Evolutionary conservation across 2,329 filamentous ascomycete genomes (phyloP).

Genomic region (Paracoccidioides lutzii): DNA sequence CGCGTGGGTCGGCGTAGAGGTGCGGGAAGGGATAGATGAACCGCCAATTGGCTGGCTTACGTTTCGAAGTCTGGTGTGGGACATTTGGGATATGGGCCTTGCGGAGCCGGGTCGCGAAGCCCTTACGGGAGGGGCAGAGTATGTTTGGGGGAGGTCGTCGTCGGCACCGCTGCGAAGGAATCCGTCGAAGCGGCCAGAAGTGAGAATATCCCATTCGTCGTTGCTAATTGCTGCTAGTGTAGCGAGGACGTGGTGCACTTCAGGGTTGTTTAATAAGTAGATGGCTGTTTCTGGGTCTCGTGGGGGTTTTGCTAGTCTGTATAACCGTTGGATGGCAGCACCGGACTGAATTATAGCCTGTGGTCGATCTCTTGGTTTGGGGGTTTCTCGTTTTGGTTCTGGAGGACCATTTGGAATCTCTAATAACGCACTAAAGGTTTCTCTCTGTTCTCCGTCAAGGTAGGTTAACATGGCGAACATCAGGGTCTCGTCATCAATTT

Average conservation of each 20-base stretch:
- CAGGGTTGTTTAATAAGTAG: slow-evolving; percentile 70
- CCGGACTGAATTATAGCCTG: slow-evolving; percentile 64
- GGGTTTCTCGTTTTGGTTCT: slow-evolving; percentile 52
- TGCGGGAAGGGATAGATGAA: slow-evolving; percentile 35
- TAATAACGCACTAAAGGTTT: slow-evolving; percentile 70
- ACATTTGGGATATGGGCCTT: slow-evolving; percentile 13
- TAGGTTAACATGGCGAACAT: slow-evolving; percentile 89
- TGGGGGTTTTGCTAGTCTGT: slow-evolving; percentile 58
- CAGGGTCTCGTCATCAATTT: slow-evolving; percentile 87
- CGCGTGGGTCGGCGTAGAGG: slow-evolving; percentile 46
- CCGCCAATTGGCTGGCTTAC: slow-evolving; percentile 28
- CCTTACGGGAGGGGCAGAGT: slow-evolving; percentile 20
- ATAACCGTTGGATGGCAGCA: slow-evolving; percentile 70
- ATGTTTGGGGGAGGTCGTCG: slow-evolving; percentile 23
- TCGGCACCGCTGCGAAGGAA: slow-evolving; percentile 92
- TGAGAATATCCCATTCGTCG: slow-evolving; percentile 93
- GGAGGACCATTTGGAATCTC: slow-evolving; percentile 43
- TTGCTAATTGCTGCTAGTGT: slow-evolving; percentile 78
- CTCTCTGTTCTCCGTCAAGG: slow-evolving; percentile 60
- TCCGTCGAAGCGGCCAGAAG: slow-evolving; percentile 85
- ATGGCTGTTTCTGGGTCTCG: slow-evolving; percentile 77
- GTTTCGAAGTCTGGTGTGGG: slow-evolving; percentile 31
- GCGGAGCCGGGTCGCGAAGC: slow-evolving; percentile 19
- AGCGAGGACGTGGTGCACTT: slow-evolving; percentile 72
- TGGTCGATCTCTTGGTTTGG: slow-evolving; percentile 51